A percentile compares a stretch with the other conserved stretches of the same genome.
phyloP scores from a whole-genome alignment of 164 flowering plant genomes.

The Vitis amurensis region DNA sequence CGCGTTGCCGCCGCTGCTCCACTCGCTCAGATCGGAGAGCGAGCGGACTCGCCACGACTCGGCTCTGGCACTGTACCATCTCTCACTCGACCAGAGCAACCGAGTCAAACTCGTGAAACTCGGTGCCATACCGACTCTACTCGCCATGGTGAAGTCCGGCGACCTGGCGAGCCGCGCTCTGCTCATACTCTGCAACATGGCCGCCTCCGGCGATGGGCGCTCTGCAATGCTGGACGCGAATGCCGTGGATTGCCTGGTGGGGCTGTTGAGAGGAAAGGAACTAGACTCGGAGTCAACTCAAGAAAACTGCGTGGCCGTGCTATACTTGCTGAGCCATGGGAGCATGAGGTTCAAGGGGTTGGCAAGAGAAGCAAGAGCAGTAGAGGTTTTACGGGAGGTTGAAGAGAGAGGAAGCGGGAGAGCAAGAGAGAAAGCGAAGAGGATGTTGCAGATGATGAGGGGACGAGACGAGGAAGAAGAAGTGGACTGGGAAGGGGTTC shows the following conservation, averaged over 20 bases:
- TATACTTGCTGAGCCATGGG: slow-evolving; percentile 75
- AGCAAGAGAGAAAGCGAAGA: slow-evolving; percentile 66
- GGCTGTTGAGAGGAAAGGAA: slow-evolving; percentile 39
- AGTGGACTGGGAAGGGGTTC: slow-evolving; percentile 33
- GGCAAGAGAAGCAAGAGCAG: slow-evolving; percentile 78
- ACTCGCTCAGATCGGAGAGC: slow-evolving; percentile 61
- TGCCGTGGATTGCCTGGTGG: slow-evolving; percentile 67
- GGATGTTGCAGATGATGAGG: slow-evolving; percentile 58
- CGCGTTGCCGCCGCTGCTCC: slow-evolving; percentile 74
- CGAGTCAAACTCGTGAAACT: slow-evolving; percentile 70
- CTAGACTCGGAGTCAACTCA: slow-evolving; percentile 43
- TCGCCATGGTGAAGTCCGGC: slow-evolving; percentile 40
- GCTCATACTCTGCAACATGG: slow-evolving; percentile 72
- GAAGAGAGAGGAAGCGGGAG: slow-evolving; percentile 67
- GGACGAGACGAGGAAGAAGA: slow-evolving; percentile 42
- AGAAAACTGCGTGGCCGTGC: slow-evolving; percentile 77
- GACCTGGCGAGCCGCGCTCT: slow-evolving; percentile 47
- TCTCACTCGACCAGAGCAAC: slow-evolving; percentile 69
- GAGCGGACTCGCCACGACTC: slow-evolving; percentile 81
- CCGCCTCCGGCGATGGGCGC: slow-evolving; percentile 66
- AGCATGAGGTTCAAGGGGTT: slow-evolving; percentile 74
- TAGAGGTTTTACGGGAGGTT: slow-evolving; percentile 65
- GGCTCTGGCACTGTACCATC: slow-evolving; percentile 82
- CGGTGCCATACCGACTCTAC: slow-evolving; percentile 54
- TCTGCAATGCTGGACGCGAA: slow-evolving; percentile 81